Evolutionary conservation across 352 stramenopile species (phyloP).

Genomic region (Globisporangium middletonii): DNA sequence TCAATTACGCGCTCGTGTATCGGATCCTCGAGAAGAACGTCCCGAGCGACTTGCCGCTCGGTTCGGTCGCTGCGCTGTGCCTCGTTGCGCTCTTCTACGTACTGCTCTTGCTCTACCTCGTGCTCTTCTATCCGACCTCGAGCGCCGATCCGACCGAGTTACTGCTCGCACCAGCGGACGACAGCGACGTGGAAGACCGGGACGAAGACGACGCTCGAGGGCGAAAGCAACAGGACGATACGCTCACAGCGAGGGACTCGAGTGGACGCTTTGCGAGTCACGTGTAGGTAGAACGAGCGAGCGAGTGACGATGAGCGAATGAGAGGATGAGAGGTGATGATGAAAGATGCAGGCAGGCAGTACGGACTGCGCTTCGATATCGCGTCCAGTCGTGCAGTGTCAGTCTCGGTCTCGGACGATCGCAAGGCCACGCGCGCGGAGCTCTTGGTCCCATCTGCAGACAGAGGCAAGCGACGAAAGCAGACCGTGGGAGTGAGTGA

Average conservation of each 20-base stretch:
- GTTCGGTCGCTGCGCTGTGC: conserved; percentile 11
- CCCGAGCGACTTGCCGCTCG: conserved; percentile 21
- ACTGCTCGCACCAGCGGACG: background rate
- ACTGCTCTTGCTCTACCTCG: conserved; percentile 44
- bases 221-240: too few relatives aligned
- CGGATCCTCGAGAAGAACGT: conserved; percentile 34
- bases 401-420: conserved; percentile 66
- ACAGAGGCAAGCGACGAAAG: background rate
- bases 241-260: background rate
- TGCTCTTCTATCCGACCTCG: conserved; percentile 37
- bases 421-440: conserved; percentile 62
- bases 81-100: conserved; percentile 26
- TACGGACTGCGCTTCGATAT: too few relatives aligned
- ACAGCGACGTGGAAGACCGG: background rate
- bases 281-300: background rate
- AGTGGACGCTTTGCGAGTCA: background rate
- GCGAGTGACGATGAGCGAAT: too few relatives aligned
- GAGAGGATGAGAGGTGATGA: too few relatives aligned
- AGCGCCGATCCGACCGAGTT: background rate
- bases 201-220: background rate
- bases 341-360: background rate
- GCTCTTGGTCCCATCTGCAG: conserved; percentile 58
- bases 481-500: too few relatives aligned
- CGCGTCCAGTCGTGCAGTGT: background rate
- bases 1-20: conserved; percentile 68